phyloP scores from a whole-genome alignment of 441 rosid species.

The Eutrema salsugineum region DNA sequence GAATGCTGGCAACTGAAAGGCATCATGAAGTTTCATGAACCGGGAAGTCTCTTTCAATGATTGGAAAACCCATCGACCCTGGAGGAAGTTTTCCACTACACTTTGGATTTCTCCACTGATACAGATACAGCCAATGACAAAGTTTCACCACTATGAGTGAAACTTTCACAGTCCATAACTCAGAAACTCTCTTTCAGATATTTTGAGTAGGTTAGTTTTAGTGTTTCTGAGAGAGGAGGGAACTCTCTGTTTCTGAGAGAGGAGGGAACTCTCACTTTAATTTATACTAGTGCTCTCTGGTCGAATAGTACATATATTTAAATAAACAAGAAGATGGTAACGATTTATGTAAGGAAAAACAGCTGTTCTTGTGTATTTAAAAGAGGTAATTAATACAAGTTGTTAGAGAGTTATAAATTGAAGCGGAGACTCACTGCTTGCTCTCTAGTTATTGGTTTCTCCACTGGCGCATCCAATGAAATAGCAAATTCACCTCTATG shows the following conservation, averaged over 20 bases:
- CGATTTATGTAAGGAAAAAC: background rate
- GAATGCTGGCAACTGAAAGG: constrained; percentile 24
- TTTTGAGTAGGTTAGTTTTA: background rate
- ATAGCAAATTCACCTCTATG: background rate
- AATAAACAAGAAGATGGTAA: background rate
- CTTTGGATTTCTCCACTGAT: constrained; percentile 24
- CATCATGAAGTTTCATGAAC: constrained; percentile 12
- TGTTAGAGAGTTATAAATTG: too few species aligned
- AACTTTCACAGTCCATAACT: background rate
- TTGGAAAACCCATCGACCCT: constrained; percentile 33
- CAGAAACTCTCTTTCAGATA: background rate
- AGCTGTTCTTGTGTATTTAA: background rate
- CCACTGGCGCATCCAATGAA: constrained; percentile 3
- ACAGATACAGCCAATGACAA: constrained; percentile 6
- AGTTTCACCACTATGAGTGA: constrained; percentile 4
- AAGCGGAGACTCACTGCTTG: too few species aligned
- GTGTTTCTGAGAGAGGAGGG: background rate
- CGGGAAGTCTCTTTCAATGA: constrained; percentile 26
- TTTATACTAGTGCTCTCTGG: background rate
- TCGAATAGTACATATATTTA: background rate
- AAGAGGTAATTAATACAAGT: background rate
- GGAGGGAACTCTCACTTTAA: background rate
- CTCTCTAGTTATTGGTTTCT: background rate
- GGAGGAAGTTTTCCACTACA: constrained; percentile 29
- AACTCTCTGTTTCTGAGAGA: background rate